phyloP scores from a whole-genome alignment of 2,329 filamentous ascomycete species.

The Herpotrichia juniperi region DNA sequence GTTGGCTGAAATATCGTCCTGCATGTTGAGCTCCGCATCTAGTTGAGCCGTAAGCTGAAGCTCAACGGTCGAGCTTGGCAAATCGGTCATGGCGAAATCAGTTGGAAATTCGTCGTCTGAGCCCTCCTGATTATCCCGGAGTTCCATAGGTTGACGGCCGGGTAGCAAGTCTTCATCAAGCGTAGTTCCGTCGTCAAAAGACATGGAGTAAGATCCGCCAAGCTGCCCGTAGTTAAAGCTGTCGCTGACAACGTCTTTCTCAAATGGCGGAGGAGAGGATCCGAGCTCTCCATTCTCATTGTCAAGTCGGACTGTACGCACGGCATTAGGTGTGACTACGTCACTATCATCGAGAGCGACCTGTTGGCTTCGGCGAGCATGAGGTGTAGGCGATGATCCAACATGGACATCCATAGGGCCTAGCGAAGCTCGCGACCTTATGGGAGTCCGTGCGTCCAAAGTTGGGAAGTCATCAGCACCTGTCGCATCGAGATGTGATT shows the following conservation, averaged over 20 bases:
- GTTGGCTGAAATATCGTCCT: constrained; percentile 11
- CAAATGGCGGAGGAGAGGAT: constrained; percentile 43
- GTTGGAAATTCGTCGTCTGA: constrained; percentile 8
- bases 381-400: constrained; percentile 45
- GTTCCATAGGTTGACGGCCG: constrained; percentile 10
- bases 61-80: constrained; percentile 39
- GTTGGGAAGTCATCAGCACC: constrained; percentile 30
- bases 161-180: constrained; percentile 31
- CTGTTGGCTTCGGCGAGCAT: constrained; percentile 33
- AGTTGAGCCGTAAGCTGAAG: constrained; percentile 42
- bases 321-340: constrained; percentile 34
- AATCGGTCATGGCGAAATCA: constrained; percentile 19
- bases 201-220: constrained; percentile 19
- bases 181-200: constrained; percentile 41
- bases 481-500: constrained; percentile 33
- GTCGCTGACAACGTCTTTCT: constrained; percentile 22
- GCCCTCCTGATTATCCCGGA: not conserved
- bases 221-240: constrained; percentile 28
- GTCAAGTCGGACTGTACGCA: constrained; percentile 25
- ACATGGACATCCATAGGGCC: constrained; percentile 43
- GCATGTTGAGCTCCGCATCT: constrained; percentile 39
- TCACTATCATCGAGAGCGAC: constrained; percentile 32
- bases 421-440: constrained; percentile 30
- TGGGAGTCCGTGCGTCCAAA: constrained; percentile 26
- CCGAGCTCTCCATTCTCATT: constrained; percentile 33